These are phyloP conservation scores for Fusarium mangiferae DNA, from an alignment of 2,329 filamentous ascomycete genomes.

Conservation along the genomic window DNA sequence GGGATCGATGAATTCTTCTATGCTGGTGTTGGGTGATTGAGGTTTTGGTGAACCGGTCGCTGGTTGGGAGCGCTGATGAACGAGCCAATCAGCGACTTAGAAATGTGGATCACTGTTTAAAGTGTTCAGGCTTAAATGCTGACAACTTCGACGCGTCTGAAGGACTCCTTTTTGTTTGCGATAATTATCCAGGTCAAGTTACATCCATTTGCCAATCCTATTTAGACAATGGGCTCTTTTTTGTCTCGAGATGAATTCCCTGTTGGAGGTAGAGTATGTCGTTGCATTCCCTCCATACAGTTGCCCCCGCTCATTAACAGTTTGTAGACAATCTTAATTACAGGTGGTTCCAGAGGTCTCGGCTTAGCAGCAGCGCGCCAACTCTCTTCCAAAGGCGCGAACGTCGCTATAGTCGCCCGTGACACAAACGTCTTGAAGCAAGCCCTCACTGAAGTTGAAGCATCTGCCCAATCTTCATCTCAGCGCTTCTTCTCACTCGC, in stretches of 20 bases:
- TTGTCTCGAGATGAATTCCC: conserved; percentile 18
- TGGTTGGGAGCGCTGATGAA: background rate
- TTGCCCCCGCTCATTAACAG: background rate
- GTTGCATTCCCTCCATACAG: fast-evolving
- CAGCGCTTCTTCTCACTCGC: conserved; percentile 23
- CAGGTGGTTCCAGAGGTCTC: conserved; percentile 27
- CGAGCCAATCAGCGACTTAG: background rate
- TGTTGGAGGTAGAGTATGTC: conserved; percentile 11
- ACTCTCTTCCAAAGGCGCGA: conserved; percentile 22
- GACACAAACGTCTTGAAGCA: background rate
- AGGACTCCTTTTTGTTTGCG: background rate
- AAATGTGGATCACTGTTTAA: conserved; percentile 1
- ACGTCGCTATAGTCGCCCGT: conserved; percentile 18
- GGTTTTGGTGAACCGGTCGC: background rate
- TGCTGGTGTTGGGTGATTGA: fast-evolving
- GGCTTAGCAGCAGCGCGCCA: conserved; percentile 27
- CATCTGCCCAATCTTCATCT: conserved; percentile 1
- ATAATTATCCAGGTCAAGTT: background rate
- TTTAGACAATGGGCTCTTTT: conserved; percentile 1
- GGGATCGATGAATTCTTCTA: background rate
- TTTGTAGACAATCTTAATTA: conserved; percentile 19
- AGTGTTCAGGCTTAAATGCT: conserved; percentile 5
- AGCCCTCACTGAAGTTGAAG: conserved; percentile 13
- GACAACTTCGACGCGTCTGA: conserved; percentile 7
- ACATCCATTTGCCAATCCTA: fast-evolving